Evolutionary conservation across 495 filamentous ascomycete species (phyloP).

Genomic region (Symbiotaphrina buchneri): DNA sequence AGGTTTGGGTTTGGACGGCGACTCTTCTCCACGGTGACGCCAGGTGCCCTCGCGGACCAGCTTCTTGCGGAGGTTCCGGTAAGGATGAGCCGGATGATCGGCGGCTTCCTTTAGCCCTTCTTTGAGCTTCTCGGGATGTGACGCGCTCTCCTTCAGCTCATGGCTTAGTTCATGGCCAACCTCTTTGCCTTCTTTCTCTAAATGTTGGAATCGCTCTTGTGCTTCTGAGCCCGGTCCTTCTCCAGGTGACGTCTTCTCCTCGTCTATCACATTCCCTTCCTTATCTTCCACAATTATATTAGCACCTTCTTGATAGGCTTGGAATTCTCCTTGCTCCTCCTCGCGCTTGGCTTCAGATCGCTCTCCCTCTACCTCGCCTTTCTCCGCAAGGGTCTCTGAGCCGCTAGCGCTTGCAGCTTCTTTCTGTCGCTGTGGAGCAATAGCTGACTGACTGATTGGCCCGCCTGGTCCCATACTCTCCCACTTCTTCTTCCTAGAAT

Average conservation of each 20-base stretch:
- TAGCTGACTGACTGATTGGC: constrained; percentile 78
- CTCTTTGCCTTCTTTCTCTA: constrained; percentile 5
- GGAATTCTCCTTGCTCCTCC: constrained; percentile 19
- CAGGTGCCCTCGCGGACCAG: constrained; percentile 20
- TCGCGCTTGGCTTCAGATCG: background rate
- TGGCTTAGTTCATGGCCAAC: constrained; percentile 21
- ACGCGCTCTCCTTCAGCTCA: constrained; percentile 18
- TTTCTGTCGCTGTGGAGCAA: constrained; percentile 41
- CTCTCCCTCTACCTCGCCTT: constrained; percentile 6
- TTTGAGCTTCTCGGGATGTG: constrained; percentile 29
- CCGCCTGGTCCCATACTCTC: constrained; percentile 63
- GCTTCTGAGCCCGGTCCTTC: no score
- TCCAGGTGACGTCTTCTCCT: no score
- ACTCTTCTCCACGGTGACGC: constrained; percentile 9
- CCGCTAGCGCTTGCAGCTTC: constrained; percentile 14
- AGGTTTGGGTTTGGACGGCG: constrained; percentile 7
- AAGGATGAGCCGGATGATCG: constrained; percentile 10
- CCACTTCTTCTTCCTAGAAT: constrained; percentile 44
- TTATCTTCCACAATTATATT: constrained; percentile 68
- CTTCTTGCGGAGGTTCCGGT: constrained; percentile 9
- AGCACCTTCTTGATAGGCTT: constrained; percentile 65
- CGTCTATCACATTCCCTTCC: constrained; percentile 64
- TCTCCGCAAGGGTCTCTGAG: constrained; percentile 15
- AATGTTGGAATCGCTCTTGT: no score
- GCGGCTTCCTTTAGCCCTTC: constrained; percentile 23